Percentiles rank a stretch among this genome's conserved stretches.
phyloP scores from a whole-genome alignment of 2,329 filamentous ascomycete species.

The Phialocephala subalpina region DNA sequence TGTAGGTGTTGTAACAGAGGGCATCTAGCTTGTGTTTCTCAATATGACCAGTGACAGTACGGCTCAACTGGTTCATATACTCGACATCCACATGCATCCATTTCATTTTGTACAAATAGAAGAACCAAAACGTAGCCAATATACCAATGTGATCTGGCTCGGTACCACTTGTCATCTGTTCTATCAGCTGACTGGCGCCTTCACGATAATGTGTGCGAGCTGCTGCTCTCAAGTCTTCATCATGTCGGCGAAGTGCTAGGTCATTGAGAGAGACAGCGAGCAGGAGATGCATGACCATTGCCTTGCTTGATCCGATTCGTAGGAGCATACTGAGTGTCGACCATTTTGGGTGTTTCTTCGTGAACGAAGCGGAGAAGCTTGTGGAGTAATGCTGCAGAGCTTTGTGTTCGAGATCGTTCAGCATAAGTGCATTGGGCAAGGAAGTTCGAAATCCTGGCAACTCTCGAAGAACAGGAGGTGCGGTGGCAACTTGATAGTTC shows the following conservation, averaged over 20 bases:
- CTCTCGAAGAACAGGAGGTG: background rate
- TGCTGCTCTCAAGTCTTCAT: background rate
- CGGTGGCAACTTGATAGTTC: background rate
- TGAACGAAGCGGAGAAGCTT: background rate
- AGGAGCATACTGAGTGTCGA: background rate
- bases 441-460: background rate
- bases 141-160: background rate
- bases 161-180: background rate
- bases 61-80: background rate
- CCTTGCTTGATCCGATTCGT: background rate
- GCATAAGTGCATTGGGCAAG: background rate
- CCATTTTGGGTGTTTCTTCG: background rate
- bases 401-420: background rate
- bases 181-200: background rate
- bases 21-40: background rate
- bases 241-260: background rate
- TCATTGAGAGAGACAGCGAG: background rate
- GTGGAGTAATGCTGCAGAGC: background rate
- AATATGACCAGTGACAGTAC: background rate
- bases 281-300: background rate
- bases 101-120: background rate
- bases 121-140: background rate
- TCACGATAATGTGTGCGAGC: background rate
- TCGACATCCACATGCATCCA: background rate
- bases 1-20: background rate